These are phyloP conservation scores for Dichotomopilus funicola DNA, from an alignment of 2,329 filamentous ascomycete genomes.

Conservation along the genomic window DNA sequence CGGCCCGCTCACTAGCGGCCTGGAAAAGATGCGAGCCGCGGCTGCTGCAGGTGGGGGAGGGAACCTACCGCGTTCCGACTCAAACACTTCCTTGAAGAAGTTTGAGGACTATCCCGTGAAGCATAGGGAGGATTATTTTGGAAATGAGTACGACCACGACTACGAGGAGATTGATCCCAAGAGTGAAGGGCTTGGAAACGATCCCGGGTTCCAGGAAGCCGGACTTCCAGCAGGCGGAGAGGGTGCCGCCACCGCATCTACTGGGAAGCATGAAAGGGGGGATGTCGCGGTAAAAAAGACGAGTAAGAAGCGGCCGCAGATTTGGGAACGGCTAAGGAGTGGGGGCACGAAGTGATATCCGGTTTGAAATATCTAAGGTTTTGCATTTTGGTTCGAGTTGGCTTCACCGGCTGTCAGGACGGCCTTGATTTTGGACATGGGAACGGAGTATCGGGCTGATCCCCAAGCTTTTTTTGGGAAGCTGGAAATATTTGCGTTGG, in stretches of 20 bases:
- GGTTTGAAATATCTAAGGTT: not conserved
- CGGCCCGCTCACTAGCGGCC: slow-evolving; percentile 26
- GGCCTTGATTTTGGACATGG: not conserved
- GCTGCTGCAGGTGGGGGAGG: slow-evolving; percentile 12
- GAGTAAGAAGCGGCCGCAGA: slow-evolving; percentile 14
- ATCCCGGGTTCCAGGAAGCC: slow-evolving; percentile 32
- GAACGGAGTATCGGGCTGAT: not conserved
- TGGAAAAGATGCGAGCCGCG: slow-evolving; percentile 29
- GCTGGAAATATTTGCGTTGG: too few species aligned
- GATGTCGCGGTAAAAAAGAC: slow-evolving; percentile 11
- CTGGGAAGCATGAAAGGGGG: slow-evolving; percentile 6
- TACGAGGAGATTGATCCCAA: slow-evolving; percentile 39
- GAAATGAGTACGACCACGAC: slow-evolving; percentile 17
- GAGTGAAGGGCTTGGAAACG: slow-evolving; percentile 42
- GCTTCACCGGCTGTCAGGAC: not conserved
- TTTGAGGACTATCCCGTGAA: slow-evolving; percentile 20
- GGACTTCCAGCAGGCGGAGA: slow-evolving; percentile 11
- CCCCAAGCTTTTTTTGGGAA: too few species aligned
- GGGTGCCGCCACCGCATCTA: not conserved
- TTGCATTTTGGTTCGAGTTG: not conserved
- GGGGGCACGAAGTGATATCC: slow-evolving; percentile 12
- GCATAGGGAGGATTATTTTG: slow-evolving; percentile 8
- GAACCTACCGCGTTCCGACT: not conserved
- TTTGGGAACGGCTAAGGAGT: slow-evolving; percentile 21
- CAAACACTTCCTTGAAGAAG: not conserved